Evolutionary conservation across 2,329 filamentous ascomycete genomes (phyloP), one percentile per base, ranked within the genome.

Genomic region (Emmonsiellopsis sp.): DNA sequence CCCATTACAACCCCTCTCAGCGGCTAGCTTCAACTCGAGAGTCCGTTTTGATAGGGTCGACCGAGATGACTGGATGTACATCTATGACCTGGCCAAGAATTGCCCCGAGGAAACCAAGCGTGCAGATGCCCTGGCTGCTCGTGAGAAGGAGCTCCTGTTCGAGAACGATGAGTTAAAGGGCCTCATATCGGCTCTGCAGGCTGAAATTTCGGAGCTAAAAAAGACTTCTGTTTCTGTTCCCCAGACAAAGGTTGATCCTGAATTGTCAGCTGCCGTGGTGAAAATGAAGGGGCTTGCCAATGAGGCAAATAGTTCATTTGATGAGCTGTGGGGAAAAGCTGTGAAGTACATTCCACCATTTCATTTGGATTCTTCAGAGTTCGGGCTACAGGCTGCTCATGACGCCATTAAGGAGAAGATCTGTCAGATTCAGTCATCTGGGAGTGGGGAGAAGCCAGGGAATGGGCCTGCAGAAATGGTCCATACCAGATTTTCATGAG

Each of bases 131-230:
- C 45, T 48, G 6, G 14, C 34, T 2, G n/a, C n/a, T 2, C 14
- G 45, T 11, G 45, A 48, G 6, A 14, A 9, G n/a, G 45, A 48
- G 5, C 45, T 37, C 9, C 8, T 36, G 9, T 34, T 33, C 13
- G 6, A 21, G 9, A 48, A 37, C 27, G 45, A 14, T 17, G 45
- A 51, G 58, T 42, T 51, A 48, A 53, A 44, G 52, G 57, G 39
- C 21, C 53, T 52, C 34, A 58, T 58, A 5, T 55, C 53, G 33
- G 61, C 54, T 40, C 51, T 59, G 51, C 56, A 61, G 45, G 57
- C 55, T 9, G 60, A 55, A 49, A 57, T 63, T 32, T 52, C 31
- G n/a, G 42, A 51, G 42, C 56, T 58, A 14, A 57, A 55, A 37
- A 57, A 58, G 48, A 4, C 21, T 27, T 5, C 21, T 27, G 21